Base-by-base conservation (phyloP, 805 yeast species). In the Zygoascus tannicola region DNA sequence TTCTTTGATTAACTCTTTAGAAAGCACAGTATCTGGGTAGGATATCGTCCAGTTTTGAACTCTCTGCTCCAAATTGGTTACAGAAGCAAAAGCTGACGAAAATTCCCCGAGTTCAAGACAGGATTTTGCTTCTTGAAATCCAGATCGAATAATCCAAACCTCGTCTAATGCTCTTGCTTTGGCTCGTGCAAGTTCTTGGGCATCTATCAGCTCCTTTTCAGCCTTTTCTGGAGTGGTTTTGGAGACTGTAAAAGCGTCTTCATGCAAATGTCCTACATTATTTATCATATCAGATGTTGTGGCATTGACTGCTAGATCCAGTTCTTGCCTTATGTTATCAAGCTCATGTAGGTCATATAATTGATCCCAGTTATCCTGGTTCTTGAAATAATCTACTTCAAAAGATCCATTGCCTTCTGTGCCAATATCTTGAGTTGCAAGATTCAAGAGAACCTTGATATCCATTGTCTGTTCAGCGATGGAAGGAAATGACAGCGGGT, bases 101-200 rank as follows among this genome's bases (percentile, higher is more conserved):
- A 48, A 37, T 21, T 53, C 56, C 4, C 51, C 54, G 12, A 53
- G 16, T 15, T 48, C 50, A 16, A 30, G 10, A 4, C 51, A 44
- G 15, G 42, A 47, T 10, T 51, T 48, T 5, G 45, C 45, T 35
- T 53, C 56, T 32, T 50, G 47, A 23, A 53, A 28, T 12, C 54
- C 55, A 4, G 51, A 36, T 26, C 49, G 40, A 14, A 53, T 38
- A 14, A 50, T 44, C 56, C 56, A 53, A 5, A 53, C 40, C 18
- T 45, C 45, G 33, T 52, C 43, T 30, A 53, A 21, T 3, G 51
- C 55, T 23, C 10, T 12, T 7, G 12, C 12, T 26, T 26, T 26
- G 30, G 30, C 7, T 26, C 12, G 7, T 26, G 30, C 30, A 8
- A 8, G 30, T 8, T 7, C 30, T 12, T 26, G 30, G 10, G 30